phyloP scores from a whole-genome alignment of 345 rosid species.

The Microcos paniculata region DNA sequence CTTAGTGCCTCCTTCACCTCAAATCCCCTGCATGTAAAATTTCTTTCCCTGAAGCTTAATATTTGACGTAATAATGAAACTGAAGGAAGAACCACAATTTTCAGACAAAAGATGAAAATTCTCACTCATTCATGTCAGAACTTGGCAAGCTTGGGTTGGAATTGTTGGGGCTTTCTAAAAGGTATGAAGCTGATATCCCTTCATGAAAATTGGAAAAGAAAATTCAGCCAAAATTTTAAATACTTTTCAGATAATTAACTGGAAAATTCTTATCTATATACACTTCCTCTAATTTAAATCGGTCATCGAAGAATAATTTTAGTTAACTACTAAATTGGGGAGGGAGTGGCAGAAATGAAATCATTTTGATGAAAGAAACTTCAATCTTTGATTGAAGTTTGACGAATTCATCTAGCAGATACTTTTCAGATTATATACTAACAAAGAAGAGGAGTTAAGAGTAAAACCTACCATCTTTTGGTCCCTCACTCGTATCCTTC shows the following conservation, averaged over 20 bases:
- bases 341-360: background rate
- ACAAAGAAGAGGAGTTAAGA: background rate
- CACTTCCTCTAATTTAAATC: constrained; percentile 2
- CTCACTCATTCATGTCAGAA: constrained; percentile 72
- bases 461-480: constrained; percentile 49
- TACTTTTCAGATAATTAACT: background rate
- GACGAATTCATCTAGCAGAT: background rate
- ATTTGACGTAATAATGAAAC: constrained; percentile 2
- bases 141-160: constrained; percentile 41
- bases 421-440: background rate
- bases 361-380: background rate
- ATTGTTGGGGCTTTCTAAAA: constrained; percentile 42
- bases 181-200: constrained; percentile 51
- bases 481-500: constrained; percentile 60
- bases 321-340: background rate
- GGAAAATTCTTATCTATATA: background rate
- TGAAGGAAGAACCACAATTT: background rate
- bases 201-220: constrained; percentile 12
- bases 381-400: background rate
- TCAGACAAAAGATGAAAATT: constrained; percentile 10
- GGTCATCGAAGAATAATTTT: background rate
- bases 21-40: constrained; percentile 42
- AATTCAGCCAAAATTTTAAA: constrained; percentile 13
- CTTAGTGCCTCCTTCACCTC: constrained; percentile 73
- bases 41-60: constrained; percentile 11